A percentile compares a stretch with the other conserved stretches of the same genome.
Conservation (phyloP, 164 flowering plant genomes). For the Umbilicus rupestris region DNA sequence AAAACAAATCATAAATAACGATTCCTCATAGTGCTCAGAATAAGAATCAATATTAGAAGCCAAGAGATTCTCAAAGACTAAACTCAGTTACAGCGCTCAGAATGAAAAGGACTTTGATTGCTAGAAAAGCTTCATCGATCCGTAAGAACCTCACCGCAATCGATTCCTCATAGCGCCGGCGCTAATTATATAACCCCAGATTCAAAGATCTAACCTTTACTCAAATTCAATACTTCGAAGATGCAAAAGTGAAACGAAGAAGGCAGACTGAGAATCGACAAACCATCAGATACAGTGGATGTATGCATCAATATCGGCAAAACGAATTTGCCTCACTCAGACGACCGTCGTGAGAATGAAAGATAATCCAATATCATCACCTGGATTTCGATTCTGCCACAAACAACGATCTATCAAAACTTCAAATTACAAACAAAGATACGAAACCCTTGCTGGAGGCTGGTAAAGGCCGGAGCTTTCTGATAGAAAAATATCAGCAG, state of each 20-base stretch:
- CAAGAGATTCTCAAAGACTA: too few species aligned
- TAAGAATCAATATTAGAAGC: too few species aligned
- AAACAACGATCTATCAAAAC: too few species aligned
- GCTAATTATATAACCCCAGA: constrained; percentile 10
- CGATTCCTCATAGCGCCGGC: not conserved
- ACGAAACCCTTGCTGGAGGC: too few species aligned
- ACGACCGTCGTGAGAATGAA: constrained; percentile 56
- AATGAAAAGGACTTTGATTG: constrained; percentile 26
- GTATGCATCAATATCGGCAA: constrained; percentile 19
- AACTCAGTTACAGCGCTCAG: constrained; percentile 17
- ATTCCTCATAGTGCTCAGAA: too few species aligned
- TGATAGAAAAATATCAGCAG: too few species aligned
- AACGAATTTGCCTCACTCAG: constrained; percentile 32
- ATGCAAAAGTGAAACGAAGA: too few species aligned
- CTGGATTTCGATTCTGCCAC: constrained; percentile 10
- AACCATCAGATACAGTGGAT: constrained; percentile 32
- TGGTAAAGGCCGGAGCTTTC: too few species aligned
- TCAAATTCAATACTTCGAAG: not conserved
- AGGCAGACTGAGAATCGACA: constrained; percentile 5
- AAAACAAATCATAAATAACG: too few species aligned
- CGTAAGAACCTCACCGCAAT: constrained; percentile 13
- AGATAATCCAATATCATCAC: constrained; percentile 30
- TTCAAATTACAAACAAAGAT: too few species aligned
- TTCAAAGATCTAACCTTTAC: constrained; percentile 12
- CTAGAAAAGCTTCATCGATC: constrained; percentile 15